phyloP scores from a whole-genome alignment of 78 protist genomes.

The Dictyostelium purpureum region DNA sequence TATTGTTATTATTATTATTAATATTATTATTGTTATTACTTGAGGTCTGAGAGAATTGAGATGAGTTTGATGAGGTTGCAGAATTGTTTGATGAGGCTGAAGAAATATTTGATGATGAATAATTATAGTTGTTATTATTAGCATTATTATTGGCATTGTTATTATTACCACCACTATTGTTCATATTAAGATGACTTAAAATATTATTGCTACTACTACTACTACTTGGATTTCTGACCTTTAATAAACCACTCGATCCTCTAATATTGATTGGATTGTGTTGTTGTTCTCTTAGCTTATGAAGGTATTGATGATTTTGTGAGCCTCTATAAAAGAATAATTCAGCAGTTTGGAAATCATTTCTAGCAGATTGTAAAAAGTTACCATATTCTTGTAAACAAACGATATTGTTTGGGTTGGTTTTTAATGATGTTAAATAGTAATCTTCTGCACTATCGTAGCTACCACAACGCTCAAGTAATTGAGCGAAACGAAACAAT shows the following conservation, averaged over 20 bases:
- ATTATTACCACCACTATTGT: not conserved
- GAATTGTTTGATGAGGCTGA: not conserved
- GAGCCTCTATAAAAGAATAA: conserved; percentile 50
- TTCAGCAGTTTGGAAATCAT: conserved; percentile 20
- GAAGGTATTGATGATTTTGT: conserved; percentile 53
- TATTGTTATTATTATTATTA: not conserved
- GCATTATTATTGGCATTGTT: not conserved
- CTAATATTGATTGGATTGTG: conserved; percentile 3
- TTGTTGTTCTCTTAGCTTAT: not conserved
- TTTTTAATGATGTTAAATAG: conserved; percentile 41
- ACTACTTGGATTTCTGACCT: not conserved
- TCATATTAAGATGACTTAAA: not conserved
- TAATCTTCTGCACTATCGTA: conserved; percentile 68
- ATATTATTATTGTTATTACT: not conserved
- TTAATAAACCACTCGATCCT: conserved; percentile 46
- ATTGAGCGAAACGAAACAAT: conserved; percentile 81
- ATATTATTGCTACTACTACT: not conserved
- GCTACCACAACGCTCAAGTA: conserved; percentile 68
- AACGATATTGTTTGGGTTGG: conserved; percentile 77
- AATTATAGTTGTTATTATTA: not conserved
- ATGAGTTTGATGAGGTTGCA: not conserved
- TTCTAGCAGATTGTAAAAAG: conserved; percentile 36
- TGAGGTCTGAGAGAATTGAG: not conserved
- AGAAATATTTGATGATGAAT: not conserved
- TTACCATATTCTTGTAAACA: conserved; percentile 76